These are phyloP conservation scores for Zygoascus flipseniorum DNA, from an alignment of 805 yeast genomes.

Conservation along the genomic window DNA sequence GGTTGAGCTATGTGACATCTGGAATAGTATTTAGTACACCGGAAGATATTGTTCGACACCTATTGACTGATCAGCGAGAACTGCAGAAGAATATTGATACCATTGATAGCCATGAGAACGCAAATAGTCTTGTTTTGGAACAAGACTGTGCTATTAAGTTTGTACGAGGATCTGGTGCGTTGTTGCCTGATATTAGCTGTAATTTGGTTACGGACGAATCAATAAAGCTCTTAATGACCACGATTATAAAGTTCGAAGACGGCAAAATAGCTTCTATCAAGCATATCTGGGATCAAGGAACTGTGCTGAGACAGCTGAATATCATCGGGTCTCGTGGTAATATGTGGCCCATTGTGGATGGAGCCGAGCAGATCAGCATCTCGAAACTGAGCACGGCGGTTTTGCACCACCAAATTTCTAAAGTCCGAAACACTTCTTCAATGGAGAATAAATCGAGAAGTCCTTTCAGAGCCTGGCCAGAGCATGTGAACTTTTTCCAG, in stretches of 20 bases:
- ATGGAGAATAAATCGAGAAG: background rate
- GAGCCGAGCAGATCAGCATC: conserved; percentile 14
- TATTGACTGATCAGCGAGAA: background rate
- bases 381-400: background rate
- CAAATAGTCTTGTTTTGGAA: conserved; percentile 17
- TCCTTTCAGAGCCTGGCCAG: background rate
- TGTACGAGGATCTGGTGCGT: conserved; percentile 20
- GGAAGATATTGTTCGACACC: background rate
- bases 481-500: conserved; percentile 2
- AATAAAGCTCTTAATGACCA: conserved; percentile 14
- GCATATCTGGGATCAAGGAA: conserved; percentile 22
- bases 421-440: background rate
- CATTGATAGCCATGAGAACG: background rate
- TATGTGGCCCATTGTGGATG: conserved; percentile 22
- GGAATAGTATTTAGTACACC: background rate
- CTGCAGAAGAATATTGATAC: background rate
- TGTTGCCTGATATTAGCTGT: conserved; percentile 19
- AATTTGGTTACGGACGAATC: conserved; percentile 21
- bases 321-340: conserved; percentile 25
- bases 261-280: conserved; percentile 13
- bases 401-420: background rate
- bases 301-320: conserved; percentile 20
- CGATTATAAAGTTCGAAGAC: conserved; percentile 11
- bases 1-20: background rate
- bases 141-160: conserved; percentile 19